Conservation (phyloP, 805 yeast genomes). For the Kluyveromyces siamensis region DNA sequence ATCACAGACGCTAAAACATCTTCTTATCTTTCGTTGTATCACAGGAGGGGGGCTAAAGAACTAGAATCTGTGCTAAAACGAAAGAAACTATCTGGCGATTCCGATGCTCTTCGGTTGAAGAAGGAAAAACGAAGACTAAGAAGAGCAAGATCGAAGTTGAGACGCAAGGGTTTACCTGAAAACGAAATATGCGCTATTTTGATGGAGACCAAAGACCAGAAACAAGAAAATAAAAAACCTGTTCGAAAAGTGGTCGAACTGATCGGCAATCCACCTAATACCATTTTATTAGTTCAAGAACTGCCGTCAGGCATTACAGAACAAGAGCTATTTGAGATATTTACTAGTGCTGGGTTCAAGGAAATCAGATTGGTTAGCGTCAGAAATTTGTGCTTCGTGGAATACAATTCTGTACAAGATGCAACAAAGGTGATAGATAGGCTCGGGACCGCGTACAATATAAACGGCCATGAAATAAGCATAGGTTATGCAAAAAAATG, state of each 20-base stretch:
- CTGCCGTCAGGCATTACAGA: slow-evolving; percentile 39
- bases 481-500: slow-evolving; percentile 25
- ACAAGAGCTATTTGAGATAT: slow-evolving; percentile 36
- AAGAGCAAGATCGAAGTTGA: slow-evolving; percentile 17
- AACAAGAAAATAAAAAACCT: slow-evolving; percentile 1
- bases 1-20: slow-evolving; percentile 17
- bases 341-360: slow-evolving; percentile 50
- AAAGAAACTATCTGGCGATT: background rate
- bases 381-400: slow-evolving; percentile 71
- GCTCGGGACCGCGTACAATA: slow-evolving; percentile 10
- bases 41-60: background rate
- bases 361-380: slow-evolving; percentile 60
- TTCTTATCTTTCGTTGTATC: slow-evolving; percentile 8
- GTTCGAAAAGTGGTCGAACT: slow-evolving; percentile 11
- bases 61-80: background rate
- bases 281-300: slow-evolving; percentile 56
- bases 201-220: slow-evolving; percentile 1
- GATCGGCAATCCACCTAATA: slow-evolving; percentile 53
- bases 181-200: slow-evolving; percentile 8
- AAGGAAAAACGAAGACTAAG: slow-evolving; percentile 15
- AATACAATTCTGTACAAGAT: slow-evolving; percentile 48
- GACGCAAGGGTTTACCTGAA: slow-evolving; percentile 12
- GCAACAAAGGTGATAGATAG: slow-evolving; percentile 30
- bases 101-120: background rate
- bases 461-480: slow-evolving; percentile 9